Base-by-base conservation (phyloP, 2,329 filamentous ascomycete genomes). In the Sordariomycetes sp. region DNA sequence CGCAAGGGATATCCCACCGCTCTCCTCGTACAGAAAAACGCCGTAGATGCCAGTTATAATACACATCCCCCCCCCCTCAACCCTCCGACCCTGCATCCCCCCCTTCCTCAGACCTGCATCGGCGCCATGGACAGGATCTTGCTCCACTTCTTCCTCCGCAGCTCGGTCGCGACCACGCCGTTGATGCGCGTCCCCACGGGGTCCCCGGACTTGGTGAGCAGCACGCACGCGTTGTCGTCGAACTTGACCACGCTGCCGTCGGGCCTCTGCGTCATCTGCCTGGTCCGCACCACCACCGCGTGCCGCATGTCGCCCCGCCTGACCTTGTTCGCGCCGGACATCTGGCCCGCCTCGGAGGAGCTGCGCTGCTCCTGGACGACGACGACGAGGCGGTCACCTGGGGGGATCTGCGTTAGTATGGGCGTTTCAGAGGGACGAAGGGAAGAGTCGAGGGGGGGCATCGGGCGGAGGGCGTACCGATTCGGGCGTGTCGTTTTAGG, bases 101-200 rank as follows among this genome's bases (percentile, higher is more conserved):
- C 2, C 2, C 14, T 18, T 14, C 14, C 28, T 53, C 48, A 83
- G 43, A 76, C 80, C 66, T 83, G 79, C 74, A 81, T 79, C 24
- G 94, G 93, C 58, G 94, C 94, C 80, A 99, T 83, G 65, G 90
- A 96, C 70, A 99, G 74, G 67, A 99, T 97, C 83, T 97, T 99
- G 67, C 91, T 96, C 94, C 94, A 99, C 76, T 96, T 88, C 80
- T 89, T 94, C 70, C 89, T 84, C 70, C 89, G 86, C 72, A 99
- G 74, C 77, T 99, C 94, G 34, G 86, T 81, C 60, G 91, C 94
- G 52, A 99, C 94, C 52, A 97, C 84, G 64, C 92, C 90, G 73
- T 90, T 96, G 77, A 97, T 83, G 70, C 94, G 87, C 18, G 89
- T 91, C 57, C 94, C 94, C 65, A 99, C 90, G 25, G 94, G 94